Evolutionary conservation across 192 early-diverging fungal genomes (phyloP), one percentile per base, ranked within the genome.

Genomic region (Dissophora ornata): DNA sequence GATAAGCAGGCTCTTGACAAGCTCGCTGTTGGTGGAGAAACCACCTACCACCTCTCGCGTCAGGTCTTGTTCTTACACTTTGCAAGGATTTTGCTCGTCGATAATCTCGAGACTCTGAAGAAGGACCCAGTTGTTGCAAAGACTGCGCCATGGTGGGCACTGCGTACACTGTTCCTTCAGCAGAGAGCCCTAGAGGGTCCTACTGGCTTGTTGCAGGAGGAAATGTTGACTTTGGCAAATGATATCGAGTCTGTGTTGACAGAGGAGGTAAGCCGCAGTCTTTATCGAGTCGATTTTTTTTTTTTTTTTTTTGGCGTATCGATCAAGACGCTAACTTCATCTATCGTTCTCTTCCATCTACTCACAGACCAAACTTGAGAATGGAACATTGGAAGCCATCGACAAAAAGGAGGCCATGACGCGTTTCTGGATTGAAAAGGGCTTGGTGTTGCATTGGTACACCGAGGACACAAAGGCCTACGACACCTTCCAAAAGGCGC

Each of bases 1-100:
- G 75, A 83, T 13, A 82, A 84, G 44, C 67, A 80, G 22, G 80
- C 74, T 10, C 55, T 94, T 0, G 60, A 82, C 28, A 54, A 71
- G 7, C 83, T 97, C 30, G 81, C 87, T 45, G 86, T 81, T 12
- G 97, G 96, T 60, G 90, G 92, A 50, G 97, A 97, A 79, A 89
- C 93, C 24, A 90, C 88, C 12, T 98, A 96, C 71, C 87, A 89
- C 45, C 81, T 97, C 40, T 85, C 93, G 0, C 85, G 88, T 9
- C 70, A 85, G 12, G 87, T 93, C 7, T 62, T 91, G 48, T 90
- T 91, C 47, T 68, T 98, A 53, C 65, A 81, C 28, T 73, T 94
- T 34, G 90, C 96, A 0, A 79, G 83, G 16, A 67, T 84, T 15
- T 69, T 95, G 53, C 79, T 98, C 26, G 85, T 90, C 8, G 89